These are phyloP conservation scores for Didymella arachidicola DNA, from an alignment of 2,329 filamentous ascomycete species.

Conservation along the genomic window DNA sequence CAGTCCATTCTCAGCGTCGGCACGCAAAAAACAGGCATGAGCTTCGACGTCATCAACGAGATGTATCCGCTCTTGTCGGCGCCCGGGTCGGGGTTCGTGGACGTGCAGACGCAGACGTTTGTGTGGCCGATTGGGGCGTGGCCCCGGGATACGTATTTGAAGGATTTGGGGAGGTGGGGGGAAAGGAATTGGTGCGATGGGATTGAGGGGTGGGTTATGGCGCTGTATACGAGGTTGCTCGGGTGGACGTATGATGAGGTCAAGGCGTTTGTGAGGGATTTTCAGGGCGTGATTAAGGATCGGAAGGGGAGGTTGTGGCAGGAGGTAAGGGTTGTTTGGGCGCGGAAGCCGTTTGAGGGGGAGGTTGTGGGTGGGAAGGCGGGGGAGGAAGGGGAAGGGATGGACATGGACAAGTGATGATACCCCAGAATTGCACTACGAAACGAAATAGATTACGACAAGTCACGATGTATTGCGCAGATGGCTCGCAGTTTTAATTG, in stretches of 20 bases:
- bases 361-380: slow-evolving; percentile 14
- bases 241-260: slow-evolving; percentile 50
- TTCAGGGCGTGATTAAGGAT: slow-evolving; percentile 44
- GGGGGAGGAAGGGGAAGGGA: neutral
- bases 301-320: slow-evolving; percentile 51
- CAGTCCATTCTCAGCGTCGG: slow-evolving; percentile 28
- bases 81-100: slow-evolving; percentile 38
- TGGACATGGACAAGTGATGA: slow-evolving; percentile 1
- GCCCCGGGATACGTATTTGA: slow-evolving; percentile 43
- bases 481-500: neutral
- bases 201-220: slow-evolving; percentile 53
- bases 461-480: neutral
- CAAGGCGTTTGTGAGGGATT: slow-evolving; percentile 43
- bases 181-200: slow-evolving; percentile 53
- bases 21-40: slow-evolving; percentile 35
- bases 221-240: slow-evolving; percentile 50
- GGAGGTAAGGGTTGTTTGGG: slow-evolving; percentile 47
- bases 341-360: slow-evolving; percentile 32
- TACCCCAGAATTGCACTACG: neutral
- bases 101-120: slow-evolving; percentile 36
- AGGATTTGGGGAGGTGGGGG: slow-evolving; percentile 48
- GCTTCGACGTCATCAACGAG: slow-evolving; percentile 31
- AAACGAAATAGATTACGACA: neutral
- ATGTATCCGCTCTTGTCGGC: slow-evolving; percentile 29
- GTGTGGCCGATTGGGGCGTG: slow-evolving; percentile 48